phyloP scores from a whole-genome alignment of 202 grass and related monocot genomes.

The Carex arenaria region DNA sequence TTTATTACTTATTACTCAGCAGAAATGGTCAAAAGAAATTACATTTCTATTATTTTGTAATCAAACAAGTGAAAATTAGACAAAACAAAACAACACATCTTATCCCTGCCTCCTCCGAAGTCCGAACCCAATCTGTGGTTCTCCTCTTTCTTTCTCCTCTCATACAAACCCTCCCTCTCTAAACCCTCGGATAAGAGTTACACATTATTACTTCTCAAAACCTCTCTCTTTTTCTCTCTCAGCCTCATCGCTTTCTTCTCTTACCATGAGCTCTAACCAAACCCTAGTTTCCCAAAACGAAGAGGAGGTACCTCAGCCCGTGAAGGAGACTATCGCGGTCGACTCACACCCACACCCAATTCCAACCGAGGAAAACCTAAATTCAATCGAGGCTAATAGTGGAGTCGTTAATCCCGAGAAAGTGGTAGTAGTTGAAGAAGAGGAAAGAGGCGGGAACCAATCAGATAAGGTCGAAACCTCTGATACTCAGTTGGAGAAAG shows the following conservation, averaged over 20 bases:
- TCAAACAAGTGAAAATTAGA: background rate
- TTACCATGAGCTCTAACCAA: constrained; percentile 20
- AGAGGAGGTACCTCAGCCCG: constrained; percentile 5
- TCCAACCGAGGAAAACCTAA: background rate
- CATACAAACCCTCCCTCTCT: background rate
- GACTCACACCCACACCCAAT: background rate
- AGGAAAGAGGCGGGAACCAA: background rate
- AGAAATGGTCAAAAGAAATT: background rate
- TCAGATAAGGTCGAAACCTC: background rate
- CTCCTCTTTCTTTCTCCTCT: background rate
- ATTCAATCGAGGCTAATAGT: background rate
- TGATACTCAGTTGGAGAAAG: background rate
- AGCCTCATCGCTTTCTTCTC: constrained; percentile 20
- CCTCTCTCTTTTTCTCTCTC: constrained; percentile 5
- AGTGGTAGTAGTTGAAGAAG: background rate
- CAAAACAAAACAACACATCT: background rate
- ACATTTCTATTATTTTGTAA: background rate
- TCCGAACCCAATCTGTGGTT: constrained; percentile 18
- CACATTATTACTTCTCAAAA: constrained; percentile 16
- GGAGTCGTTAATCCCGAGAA: background rate
- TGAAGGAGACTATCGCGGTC: constrained; percentile 1
- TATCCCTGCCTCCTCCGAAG: constrained; percentile 5
- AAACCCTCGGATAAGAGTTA: constrained; percentile 19
- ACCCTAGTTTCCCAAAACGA: constrained; percentile 16
- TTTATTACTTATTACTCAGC: background rate